Base-by-base conservation (phyloP, 148 eudicot genomes). In the Chenopodium formosanum region DNA sequence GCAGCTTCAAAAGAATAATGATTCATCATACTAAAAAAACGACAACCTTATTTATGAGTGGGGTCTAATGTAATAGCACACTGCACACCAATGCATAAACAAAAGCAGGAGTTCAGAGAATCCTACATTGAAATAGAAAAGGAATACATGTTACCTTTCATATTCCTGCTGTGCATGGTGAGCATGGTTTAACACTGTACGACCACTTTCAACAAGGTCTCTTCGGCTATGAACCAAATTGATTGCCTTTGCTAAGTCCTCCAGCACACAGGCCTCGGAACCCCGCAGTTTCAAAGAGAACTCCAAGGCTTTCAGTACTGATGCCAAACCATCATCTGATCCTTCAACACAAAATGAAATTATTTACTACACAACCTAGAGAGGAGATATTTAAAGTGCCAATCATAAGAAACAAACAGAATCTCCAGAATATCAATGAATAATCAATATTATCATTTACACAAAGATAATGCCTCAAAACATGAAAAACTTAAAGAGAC, bases 171-270 rank as follows among this genome's bases (percentile, higher is more conserved):
- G 93, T 60, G 91, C 91, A 85, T 87, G 89, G 81, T 90, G 89
- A 81, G 97, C 99, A 87, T 96, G 99, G 82, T 90, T 89, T 79
- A 96, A 82, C 89, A 96, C 88, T 76, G 95, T 86, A 88, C 91
- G 99, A 46, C 99, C 97, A 87, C 99, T 96, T 83, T 96, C 98
- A 83, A 94, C 99, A 82, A 94, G 97, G 89, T 92, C 91, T 85
- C 90, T 86, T 73, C 99, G 89, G 70, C 91, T 85, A 83, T 94
- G 99, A 79, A 96, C 99, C 91, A 92, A 87, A 83, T 89, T 88
- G 78, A 96, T 92, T 85, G 99, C 98, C 85, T 94, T 94, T 44
- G 92, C 94, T 84, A 96, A 88, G 82, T 94, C 99, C 88, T 96
- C 99, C 87, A 96, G 78, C 76, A 96, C 94, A 77, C 91, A 90